Base-by-base conservation (phyloP, 441 rosid genomes). In the Pelargonium australe region DNA sequence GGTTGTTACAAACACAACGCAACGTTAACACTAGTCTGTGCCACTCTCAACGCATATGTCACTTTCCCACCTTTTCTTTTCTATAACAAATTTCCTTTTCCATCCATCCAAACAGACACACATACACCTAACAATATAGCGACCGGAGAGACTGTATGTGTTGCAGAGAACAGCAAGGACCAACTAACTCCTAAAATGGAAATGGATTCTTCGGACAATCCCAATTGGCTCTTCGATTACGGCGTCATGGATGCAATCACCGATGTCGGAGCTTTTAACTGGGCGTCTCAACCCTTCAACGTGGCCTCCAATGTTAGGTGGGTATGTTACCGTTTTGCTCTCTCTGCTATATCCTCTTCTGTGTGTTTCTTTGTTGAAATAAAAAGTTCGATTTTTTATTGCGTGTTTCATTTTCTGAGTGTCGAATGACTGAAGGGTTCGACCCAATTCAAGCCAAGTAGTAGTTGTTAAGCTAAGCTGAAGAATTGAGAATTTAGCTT, bases 201-300 rank as follows among this genome's bases (percentile, higher is more conserved):
- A 25, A 93, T 93, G 97, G 92, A 82, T 51, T 85, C 91, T 0
- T 88, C 90, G 49, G 97, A 86, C 72, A 84, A 78, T 78, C 64
- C 87, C 66, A 89, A 86, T 75, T 89, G 95, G 95, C 82, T 89
- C 68, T 75, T 67, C 13, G 96, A 94, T 69, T 89, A 74, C 55
- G 80, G 84, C 67, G 60, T 87, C 83, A 85, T 87, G 69, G 96
- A 89, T 69, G 98, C 88, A 40, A 75, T 83, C 68, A 75, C 89
- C 55, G 82, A 77, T 61, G 63, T 87, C 3, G 88, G 86, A 0
- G 58, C 58, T n/a, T 92, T 92, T 74, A 77, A 87, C 55, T 92
- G 94, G 96, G 83, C 96, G 0, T 70, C 73, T 5, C 92, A 84
- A 76, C 79, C 87, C 62, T 67, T 80, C 37, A 80, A 77, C 63